Conservation (phyloP, 2,329 filamentous ascomycete species). For the Aspergillus sp. region DNA sequence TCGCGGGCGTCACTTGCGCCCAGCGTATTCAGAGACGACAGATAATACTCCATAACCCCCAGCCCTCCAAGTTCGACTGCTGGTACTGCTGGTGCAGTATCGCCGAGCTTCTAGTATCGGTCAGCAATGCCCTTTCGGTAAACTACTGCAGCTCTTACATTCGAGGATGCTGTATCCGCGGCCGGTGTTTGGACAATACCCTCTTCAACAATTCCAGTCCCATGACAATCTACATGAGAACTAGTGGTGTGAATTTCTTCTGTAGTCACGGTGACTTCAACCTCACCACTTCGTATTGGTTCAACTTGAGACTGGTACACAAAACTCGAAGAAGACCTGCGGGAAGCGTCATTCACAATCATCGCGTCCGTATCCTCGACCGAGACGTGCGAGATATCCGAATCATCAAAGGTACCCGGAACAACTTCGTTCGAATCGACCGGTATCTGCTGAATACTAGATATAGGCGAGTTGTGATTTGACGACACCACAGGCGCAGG, state of each 20-base stretch:
- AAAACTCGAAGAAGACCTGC: not conserved
- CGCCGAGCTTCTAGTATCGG: not conserved
- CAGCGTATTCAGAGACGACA: not conserved
- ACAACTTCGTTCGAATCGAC: not conserved
- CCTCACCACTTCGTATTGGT: not conserved
- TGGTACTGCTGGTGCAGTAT: not conserved
- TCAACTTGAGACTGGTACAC: not conserved
- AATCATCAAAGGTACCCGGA: not conserved
- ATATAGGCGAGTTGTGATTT: not conserved
- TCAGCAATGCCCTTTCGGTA: not conserved
- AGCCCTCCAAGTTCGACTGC: not conserved
- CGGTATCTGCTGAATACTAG: not conserved
- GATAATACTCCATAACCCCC: not conserved
- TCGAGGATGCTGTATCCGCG: not conserved
- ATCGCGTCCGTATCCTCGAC: not conserved
- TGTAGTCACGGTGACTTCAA: not conserved
- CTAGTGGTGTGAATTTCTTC: not conserved
- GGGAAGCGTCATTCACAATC: not conserved
- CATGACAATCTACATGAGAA: not conserved
- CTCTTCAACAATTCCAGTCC: not conserved
- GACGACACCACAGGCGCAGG: too few species aligned
- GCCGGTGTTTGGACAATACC: not conserved
- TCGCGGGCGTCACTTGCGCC: not conserved
- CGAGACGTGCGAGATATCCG: not conserved
- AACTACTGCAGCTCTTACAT: not conserved